Percentiles rank a stretch among this genome's conserved stretches.
Evolutionary conservation across 2,329 filamentous ascomycete genomes (phyloP).

Genomic region (Waltergamsia citrina): DNA sequence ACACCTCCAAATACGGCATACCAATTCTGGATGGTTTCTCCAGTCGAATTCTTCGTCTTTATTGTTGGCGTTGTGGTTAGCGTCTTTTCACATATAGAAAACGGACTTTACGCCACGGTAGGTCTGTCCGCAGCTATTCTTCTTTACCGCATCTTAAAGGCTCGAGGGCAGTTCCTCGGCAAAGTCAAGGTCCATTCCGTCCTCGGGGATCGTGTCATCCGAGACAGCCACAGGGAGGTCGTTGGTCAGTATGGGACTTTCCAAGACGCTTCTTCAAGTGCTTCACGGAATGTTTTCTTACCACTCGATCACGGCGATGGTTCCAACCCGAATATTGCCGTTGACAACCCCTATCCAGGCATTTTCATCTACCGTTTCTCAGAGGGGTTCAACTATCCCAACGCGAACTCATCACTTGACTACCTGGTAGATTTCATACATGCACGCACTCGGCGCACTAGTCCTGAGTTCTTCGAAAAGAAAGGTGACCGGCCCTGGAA

Average conservation of each 20-base stretch:
- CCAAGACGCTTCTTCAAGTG: constrained; percentile 29
- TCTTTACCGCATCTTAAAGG: constrained; percentile 74
- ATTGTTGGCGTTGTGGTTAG: constrained; percentile 88
- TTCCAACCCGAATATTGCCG: constrained; percentile 31
- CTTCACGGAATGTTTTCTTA: constrained; percentile 34
- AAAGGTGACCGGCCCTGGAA: constrained; percentile 87
- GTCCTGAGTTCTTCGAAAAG: constrained; percentile 32
- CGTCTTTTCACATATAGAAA: constrained; percentile 79
- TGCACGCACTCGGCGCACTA: constrained; percentile 65
- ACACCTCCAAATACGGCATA: constrained; percentile 87
- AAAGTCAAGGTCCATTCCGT: constrained; percentile 61
- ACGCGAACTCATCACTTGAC: constrained; percentile 82
- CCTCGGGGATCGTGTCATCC: constrained; percentile 62
- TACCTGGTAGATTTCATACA: constrained; percentile 63
- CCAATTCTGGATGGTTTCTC: constrained; percentile 90
- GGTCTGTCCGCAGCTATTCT: constrained; percentile 67
- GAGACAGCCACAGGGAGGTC: constrained; percentile 41
- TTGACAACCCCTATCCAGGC: constrained; percentile 62
- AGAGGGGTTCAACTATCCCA: constrained; percentile 94
- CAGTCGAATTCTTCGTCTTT: constrained; percentile 85
- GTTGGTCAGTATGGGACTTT: constrained; percentile 49
- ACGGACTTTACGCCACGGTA: constrained; percentile 86
- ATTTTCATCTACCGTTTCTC: constrained; percentile 94
- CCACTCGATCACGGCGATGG: constrained; percentile 41
- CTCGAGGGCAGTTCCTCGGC: constrained; percentile 76